Base-by-base conservation (phyloP, 2,329 filamentous ascomycete genomes). In the Huntiella abstrusa region DNA sequence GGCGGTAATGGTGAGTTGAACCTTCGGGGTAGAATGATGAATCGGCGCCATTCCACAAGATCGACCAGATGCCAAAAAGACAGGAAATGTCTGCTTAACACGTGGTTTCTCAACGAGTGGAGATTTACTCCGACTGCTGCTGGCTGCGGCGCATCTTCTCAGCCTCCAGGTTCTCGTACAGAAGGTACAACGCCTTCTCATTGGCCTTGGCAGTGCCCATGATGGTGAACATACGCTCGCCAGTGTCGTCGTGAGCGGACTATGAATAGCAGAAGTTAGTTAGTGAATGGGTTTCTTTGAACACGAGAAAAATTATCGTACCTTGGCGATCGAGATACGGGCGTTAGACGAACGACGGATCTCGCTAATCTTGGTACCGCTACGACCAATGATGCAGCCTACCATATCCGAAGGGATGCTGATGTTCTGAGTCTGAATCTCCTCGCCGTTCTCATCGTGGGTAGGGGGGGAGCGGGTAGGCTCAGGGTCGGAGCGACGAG, bases 341-440 rank as follows among this genome's bases (percentile, higher is more conserved):
- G 91, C 91, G 51, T 87, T 87, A 46, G 91, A 98, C 52, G 80
- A 87, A 70, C 94, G 92, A 63, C 91, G 83, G 57, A 98, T 98
- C 67, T 98, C 91, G 62, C 85, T 95, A 60, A 98, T 98, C 75
- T 98, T 98, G 69, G 75, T 87, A 53, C 91, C 91, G 46, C 73
- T 85, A 53, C 87, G 82, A 54, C 91, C 91, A 60, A 98, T 98
- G 66, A 98, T 98, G 67, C 91, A 98, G 55, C 91, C 91, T 62
- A 98, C 91, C 91, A 98, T 98, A 68, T 98, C 91, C 41, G 91
- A 87, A 19, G 91, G 91, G 57, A 98, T 98, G 70, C 86, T 95
- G 65, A 98, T 98, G 67, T 98, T 98, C 60, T 98, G 91, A 1
- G 91, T 98, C 64, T 95, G 88, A 51, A 96, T 83, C 63, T 95